A percentile compares a stretch with the other conserved stretches of the same genome.
Evolutionary conservation across 2,329 filamentous ascomycete species (phyloP).

Genomic region (Cordyceps tenuipes): DNA sequence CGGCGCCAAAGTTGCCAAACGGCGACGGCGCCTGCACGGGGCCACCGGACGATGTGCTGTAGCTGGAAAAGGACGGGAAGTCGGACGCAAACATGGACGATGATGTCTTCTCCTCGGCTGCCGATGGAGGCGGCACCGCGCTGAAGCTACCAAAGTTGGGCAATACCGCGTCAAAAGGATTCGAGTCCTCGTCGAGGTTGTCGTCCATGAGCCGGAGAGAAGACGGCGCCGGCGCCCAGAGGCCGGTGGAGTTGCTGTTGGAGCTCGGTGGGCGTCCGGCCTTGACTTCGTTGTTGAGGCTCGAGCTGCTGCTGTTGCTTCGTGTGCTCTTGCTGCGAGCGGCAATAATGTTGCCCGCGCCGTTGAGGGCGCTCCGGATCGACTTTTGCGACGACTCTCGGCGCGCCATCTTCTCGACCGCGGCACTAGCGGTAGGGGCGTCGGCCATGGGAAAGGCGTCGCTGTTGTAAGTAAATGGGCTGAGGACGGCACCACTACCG

Average conservation of each 20-base stretch:
- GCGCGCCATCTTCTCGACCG: slow-evolving; percentile 20
- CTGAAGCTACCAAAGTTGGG: slow-evolving; percentile 10
- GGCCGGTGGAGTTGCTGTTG: slow-evolving; percentile 15
- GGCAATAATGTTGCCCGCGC: slow-evolving; percentile 7
- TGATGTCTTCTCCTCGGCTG: not conserved
- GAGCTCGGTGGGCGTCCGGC: slow-evolving; percentile 1
- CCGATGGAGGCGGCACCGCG: not conserved
- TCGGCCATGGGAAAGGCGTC: slow-evolving; percentile 33
- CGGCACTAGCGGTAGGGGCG: slow-evolving; percentile 33
- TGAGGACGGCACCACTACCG: slow-evolving; percentile 22
- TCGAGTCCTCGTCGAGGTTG: not conserved
- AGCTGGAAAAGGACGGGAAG: not conserved
- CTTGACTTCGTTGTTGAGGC: slow-evolving; percentile 8
- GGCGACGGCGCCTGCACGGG: slow-evolving; percentile 5
- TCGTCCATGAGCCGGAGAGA: slow-evolving; percentile 11
- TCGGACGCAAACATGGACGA: not conserved
- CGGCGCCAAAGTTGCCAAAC: not conserved
- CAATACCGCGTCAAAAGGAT: slow-evolving; percentile 1
- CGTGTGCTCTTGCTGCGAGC: slow-evolving; percentile 8
- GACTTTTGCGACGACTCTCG: slow-evolving; percentile 20
- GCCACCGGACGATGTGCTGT: slow-evolving; percentile 1
- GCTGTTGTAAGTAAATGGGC: slow-evolving; percentile 29
- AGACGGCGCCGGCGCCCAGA: slow-evolving; percentile 11
- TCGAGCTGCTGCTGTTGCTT: slow-evolving; percentile 19
- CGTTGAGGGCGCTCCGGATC: slow-evolving; percentile 9